phyloP scores from a whole-genome alignment of 2,329 filamentous ascomycete species.

The Juglanconis sp. region DNA sequence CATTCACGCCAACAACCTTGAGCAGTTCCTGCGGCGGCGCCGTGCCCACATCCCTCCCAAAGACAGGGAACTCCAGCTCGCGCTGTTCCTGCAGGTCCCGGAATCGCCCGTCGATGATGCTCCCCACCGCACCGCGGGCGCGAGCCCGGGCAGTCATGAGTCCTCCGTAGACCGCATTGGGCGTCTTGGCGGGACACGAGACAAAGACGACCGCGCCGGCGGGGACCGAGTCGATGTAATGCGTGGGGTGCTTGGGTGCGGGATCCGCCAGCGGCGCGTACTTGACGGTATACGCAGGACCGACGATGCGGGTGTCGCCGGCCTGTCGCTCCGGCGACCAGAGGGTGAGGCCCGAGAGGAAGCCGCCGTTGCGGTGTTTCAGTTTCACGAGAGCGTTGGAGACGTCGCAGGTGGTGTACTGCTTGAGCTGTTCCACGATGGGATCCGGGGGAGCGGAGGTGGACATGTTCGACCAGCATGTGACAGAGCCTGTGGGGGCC shows the following conservation, averaged over 20 bases:
- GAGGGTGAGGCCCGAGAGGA: slow-evolving; percentile 51
- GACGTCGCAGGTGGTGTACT: slow-evolving; percentile 45
- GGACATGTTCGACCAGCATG: not conserved
- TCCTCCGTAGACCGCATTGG: slow-evolving; percentile 53
- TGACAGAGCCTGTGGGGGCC: not conserved
- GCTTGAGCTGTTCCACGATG: slow-evolving; percentile 29
- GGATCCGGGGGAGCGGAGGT: slow-evolving; percentile 20
- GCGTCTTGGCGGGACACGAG: slow-evolving; percentile 40
- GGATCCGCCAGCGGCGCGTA: slow-evolving; percentile 46
- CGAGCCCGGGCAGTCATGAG: slow-evolving; percentile 49
- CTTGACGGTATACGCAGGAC: slow-evolving; percentile 53
- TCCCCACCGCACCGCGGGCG: slow-evolving; percentile 41
- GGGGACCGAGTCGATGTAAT: slow-evolving; percentile 52
- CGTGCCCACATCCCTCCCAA: slow-evolving; percentile 42
- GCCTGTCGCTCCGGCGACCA: slow-evolving; percentile 51
- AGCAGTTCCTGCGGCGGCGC: slow-evolving; percentile 39
- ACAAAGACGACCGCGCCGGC: slow-evolving; percentile 47
- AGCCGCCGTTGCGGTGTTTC: slow-evolving; percentile 46
- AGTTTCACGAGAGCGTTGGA: slow-evolving; percentile 52
- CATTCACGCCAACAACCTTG: slow-evolving; percentile 41
- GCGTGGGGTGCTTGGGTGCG: slow-evolving; percentile 39
- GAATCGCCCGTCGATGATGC: slow-evolving; percentile 50
- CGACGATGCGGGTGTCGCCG: slow-evolving; percentile 50
- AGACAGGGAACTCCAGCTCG: slow-evolving; percentile 43
- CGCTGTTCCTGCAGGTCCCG: slow-evolving; percentile 53